Evolutionary conservation across 768 basidiomycete species (phyloP), one percentile per base, ranked within the genome.

Genomic region (Trametes cinnabarina): DNA sequence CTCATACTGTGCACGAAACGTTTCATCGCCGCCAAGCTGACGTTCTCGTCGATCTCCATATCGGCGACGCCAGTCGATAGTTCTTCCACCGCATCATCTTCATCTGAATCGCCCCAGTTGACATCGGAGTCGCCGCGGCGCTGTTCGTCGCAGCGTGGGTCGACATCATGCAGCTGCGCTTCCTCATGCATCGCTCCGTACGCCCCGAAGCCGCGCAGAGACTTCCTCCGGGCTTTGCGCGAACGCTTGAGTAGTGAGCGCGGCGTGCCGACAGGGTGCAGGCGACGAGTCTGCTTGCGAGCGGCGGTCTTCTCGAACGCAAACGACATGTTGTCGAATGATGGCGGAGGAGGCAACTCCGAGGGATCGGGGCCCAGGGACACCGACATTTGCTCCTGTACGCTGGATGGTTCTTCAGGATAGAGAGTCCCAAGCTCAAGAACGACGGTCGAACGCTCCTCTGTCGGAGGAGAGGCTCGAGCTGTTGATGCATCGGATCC

Each of bases 81-180:
- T 37, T 67, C 63, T 28, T 73, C 68, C 55, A 70, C 65, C 7
- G 66, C 74, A 35, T 70, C 75, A 8, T 66, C 76, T 9, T 72
- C 76, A 44, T 59, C 51, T n/a, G 57, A 54, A 9, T 55, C 58
- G 26, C 84, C 86, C 84, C 84, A 88, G 41, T 88, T 83, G 12
- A 90, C 58, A 65, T 90, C 90, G 26, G 85, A 86, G 66, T 87
- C 87, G 0, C 78, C 86, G 42, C 75, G 71, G 49, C 87, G 77
- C 68, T 82, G 73, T 62, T 84, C 78, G n/a, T 75, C 73, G 70
- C 75, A 72, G 53, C 74, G 73, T 3, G 76, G 71, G 64, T 79
- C 74, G 22, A 47, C 65, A n/a, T 65, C 61, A 35, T 70, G 79
- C 63, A 86, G 64, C 61, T 73, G 71, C 12, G 75, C 79, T 66